Percentiles rank a stretch among this genome's conserved stretches.
Evolutionary conservation across 768 basidiomycete species (phyloP).

Genomic region (Daedalea quercina): DNA sequence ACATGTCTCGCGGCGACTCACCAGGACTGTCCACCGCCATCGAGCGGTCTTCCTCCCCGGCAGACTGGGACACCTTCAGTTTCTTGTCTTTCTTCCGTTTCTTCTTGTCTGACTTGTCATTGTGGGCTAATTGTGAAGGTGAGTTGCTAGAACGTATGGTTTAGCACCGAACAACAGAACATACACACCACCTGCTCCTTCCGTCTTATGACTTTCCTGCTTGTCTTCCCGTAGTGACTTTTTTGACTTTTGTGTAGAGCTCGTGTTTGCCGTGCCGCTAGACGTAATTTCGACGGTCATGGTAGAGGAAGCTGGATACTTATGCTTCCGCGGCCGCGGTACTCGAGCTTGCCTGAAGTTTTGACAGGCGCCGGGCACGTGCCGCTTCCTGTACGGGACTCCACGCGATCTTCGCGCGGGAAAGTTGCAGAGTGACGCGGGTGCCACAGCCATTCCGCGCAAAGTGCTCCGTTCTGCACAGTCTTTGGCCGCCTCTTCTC

Average conservation of each 20-base stretch:
- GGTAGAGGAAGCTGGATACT: not conserved
- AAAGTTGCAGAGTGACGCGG: not conserved
- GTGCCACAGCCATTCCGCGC: constrained; percentile 1
- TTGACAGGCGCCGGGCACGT: too few relatives aligned
- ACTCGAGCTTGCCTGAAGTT: too few relatives aligned
- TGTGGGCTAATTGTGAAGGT: not conserved
- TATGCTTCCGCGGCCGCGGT: too few relatives aligned
- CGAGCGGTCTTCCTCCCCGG: not conserved
- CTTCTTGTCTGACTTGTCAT: constrained; percentile 4
- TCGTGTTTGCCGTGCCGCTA: not conserved
- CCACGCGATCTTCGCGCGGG: not conserved
- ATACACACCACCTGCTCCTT: constrained; percentile 17
- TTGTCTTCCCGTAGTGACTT: constrained; percentile 7
- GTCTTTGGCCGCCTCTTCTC: not conserved
- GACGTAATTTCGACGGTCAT: not conserved
- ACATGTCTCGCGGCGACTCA: not conserved
- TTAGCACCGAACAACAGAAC: constrained; percentile 3
- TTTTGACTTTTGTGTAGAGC: constrained; percentile 10
- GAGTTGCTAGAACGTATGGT: too few relatives aligned
- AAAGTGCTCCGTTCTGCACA: not conserved
- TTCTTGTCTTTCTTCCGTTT: constrained; percentile 7
- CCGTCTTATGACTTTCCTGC: constrained; percentile 4
- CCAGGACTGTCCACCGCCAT: not conserved
- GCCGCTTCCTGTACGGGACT: not conserved
- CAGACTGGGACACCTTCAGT: not conserved